Evolutionary conservation across 495 filamentous ascomycete genomes (phyloP).

Genomic region (Penicillium robsamsonii): DNA sequence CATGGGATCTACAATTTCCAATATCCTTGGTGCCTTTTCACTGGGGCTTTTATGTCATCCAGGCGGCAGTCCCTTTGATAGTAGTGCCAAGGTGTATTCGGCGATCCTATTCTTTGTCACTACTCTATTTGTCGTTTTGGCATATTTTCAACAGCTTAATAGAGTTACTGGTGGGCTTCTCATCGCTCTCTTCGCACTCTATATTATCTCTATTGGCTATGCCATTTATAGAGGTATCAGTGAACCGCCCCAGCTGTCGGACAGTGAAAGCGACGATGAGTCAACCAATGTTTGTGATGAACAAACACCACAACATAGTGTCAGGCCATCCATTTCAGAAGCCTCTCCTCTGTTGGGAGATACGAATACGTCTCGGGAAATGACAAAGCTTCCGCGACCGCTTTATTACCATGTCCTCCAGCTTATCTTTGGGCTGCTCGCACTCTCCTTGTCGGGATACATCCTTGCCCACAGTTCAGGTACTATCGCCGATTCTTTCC

Average conservation of each 20-base stretch:
- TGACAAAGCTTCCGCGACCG: not conserved
- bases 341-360: not conserved
- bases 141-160: slow-evolving; percentile 24
- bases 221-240: slow-evolving; percentile 45
- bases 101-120: not conserved
- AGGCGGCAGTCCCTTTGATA: not conserved
- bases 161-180: slow-evolving; percentile 36
- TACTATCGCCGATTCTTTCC: not conserved
- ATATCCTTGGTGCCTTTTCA: not conserved
- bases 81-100: not conserved
- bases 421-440: slow-evolving; percentile 48
- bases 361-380: not conserved
- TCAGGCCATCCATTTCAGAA: not conserved
- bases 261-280: not conserved
- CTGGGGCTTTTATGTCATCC: not conserved
- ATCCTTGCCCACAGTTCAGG: slow-evolving; percentile 44
- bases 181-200: slow-evolving; percentile 45
- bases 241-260: not conserved
- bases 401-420: slow-evolving; percentile 40
- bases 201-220: slow-evolving; percentile 45
- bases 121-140: not conserved
- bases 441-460: slow-evolving; percentile 49
- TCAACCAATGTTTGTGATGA: not conserved
- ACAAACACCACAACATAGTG: not conserved
- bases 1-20: not conserved